phyloP scores from a whole-genome alignment of 805 yeast genomes.

The Scheffersomyces lignosus region DNA sequence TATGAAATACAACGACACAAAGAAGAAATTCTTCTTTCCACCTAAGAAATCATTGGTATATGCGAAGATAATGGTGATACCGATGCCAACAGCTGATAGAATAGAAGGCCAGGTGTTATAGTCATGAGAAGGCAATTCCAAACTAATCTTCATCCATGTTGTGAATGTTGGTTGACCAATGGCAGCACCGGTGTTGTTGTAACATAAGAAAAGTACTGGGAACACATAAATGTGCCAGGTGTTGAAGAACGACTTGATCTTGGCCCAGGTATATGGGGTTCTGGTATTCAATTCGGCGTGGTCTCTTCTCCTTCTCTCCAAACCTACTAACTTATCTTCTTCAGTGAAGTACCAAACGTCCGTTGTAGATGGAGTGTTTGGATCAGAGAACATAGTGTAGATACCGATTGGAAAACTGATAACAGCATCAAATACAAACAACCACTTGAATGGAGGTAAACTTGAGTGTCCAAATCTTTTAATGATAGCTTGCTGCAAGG shows the following conservation, averaged over 20 bases:
- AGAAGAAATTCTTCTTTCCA: slow-evolving; percentile 34
- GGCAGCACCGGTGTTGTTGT: slow-evolving; percentile 35
- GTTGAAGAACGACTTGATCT: slow-evolving; percentile 41
- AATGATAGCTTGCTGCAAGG: slow-evolving; percentile 32
- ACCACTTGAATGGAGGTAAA: slow-evolving; percentile 42
- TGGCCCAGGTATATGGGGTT: slow-evolving; percentile 39
- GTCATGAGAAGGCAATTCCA: slow-evolving; percentile 25
- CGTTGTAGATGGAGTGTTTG: slow-evolving; percentile 47
- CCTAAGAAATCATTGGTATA: slow-evolving; percentile 32
- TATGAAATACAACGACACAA: slow-evolving; percentile 38
- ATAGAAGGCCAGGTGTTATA: slow-evolving; percentile 36
- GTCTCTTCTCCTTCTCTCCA: slow-evolving; percentile 39
- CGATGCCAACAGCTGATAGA: slow-evolving; percentile 27
- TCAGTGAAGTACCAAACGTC: slow-evolving; percentile 43
- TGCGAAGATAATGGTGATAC: slow-evolving; percentile 21
- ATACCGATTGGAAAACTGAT: slow-evolving; percentile 37
- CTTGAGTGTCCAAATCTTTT: slow-evolving; percentile 14
- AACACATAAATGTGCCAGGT: slow-evolving; percentile 52
- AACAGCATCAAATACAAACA: slow-evolving; percentile 48
- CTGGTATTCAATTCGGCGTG: slow-evolving; percentile 43
- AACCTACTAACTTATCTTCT: slow-evolving; percentile 44
- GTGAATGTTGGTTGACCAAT: slow-evolving; percentile 36
- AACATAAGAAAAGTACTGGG: slow-evolving; percentile 39
- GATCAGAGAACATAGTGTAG: slow-evolving; percentile 44
- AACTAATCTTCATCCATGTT: slow-evolving; percentile 34